phyloP scores from a whole-genome alignment of 352 stramenopile genomes.

The Pythium dissimile region DNA sequence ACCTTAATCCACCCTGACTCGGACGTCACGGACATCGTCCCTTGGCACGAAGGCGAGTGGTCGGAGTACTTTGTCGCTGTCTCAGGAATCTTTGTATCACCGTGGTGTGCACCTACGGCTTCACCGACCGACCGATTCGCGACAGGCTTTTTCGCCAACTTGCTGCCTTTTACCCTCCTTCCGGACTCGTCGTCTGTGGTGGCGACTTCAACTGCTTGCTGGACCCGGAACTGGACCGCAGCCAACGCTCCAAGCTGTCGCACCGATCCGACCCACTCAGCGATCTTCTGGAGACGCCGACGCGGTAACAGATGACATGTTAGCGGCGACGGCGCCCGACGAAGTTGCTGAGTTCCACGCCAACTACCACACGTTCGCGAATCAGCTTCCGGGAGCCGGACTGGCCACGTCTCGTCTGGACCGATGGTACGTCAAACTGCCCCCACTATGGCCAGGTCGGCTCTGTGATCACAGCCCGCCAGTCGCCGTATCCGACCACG shows the following conservation, averaged over 20 bases:
- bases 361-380: not conserved
- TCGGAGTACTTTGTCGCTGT: not conserved
- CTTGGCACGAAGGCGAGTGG: not conserved
- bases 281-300: not conserved
- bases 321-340: not conserved
- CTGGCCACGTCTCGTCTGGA: not conserved
- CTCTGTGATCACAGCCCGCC: not conserved
- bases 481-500: not conserved
- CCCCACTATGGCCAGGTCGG: not conserved
- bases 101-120: not conserved
- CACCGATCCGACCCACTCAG: not conserved
- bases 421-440: not conserved
- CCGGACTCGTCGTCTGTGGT: no score
- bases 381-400: not conserved
- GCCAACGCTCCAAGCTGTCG: not conserved
- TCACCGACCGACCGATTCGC: not conserved
- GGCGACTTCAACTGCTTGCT: no score
- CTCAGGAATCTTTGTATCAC: not conserved
- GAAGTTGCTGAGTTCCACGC: not conserved
- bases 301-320: not conserved
- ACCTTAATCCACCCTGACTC: not conserved
- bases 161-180: no score
- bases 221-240: not conserved
- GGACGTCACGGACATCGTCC: not conserved
- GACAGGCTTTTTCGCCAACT: not conserved